Evolutionary conservation across 2,329 filamentous ascomycete genomes (phyloP).

Genomic region (Chaetomium strumarium): DNA sequence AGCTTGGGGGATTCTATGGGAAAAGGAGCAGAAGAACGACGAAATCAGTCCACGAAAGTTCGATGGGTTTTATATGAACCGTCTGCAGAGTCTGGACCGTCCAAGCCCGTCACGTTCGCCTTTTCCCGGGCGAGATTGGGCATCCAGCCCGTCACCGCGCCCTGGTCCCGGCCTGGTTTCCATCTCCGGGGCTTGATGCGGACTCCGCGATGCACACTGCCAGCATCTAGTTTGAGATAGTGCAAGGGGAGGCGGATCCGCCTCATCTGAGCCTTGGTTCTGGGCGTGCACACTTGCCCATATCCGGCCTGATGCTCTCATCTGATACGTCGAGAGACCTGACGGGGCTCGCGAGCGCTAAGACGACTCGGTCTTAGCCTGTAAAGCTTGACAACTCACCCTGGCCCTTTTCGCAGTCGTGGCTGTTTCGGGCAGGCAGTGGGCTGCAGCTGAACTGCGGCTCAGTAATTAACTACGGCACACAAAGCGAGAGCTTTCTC

Average conservation of each 20-base stretch:
- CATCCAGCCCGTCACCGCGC: not conserved
- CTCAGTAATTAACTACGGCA: not conserved
- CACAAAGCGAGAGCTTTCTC: too few species aligned
- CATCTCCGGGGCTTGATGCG: not conserved
- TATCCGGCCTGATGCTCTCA: not conserved
- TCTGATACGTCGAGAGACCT: not conserved
- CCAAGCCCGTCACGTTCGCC: not conserved
- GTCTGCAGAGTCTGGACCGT: not conserved
- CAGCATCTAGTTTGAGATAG: too few species aligned
- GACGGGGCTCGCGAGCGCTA: not conserved
- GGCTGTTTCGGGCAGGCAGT: not conserved
- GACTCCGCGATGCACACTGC: not conserved
- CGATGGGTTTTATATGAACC: not conserved
- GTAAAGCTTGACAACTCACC: not conserved
- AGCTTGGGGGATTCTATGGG: too few species aligned
- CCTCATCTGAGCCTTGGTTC: too few species aligned
- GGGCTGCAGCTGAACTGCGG: not conserved
- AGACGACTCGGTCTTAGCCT: not conserved
- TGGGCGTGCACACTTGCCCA: not conserved
- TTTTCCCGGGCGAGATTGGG: not conserved
- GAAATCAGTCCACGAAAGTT: too few species aligned
- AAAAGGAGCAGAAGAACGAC: too few species aligned
- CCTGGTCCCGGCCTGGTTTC: not conserved
- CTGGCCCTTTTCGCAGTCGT: conserved; percentile 1
- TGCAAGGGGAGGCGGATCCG: too few species aligned